Percentiles rank a stretch among this genome's conserved stretches.
Conservation (phyloP, 2,329 filamentous ascomycete genomes). For the Fusarium burgessii region DNA sequence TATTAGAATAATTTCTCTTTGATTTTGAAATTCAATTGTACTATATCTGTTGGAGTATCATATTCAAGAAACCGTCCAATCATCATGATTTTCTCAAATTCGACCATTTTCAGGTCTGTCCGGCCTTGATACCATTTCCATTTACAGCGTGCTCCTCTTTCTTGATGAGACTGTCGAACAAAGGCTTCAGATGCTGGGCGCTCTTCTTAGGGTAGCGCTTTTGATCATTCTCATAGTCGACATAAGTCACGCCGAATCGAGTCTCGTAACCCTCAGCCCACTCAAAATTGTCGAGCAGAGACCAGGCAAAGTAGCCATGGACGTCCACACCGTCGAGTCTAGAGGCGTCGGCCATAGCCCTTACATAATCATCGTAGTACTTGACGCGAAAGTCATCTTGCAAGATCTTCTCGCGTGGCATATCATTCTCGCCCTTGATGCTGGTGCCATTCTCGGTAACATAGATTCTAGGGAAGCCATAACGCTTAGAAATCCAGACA, state of each 20-base stretch:
- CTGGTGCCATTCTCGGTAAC: constrained; percentile 92
- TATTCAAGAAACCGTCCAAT: constrained; percentile 6
- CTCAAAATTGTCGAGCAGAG: constrained; percentile 90
- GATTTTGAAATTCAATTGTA: background rate
- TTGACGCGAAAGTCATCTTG: constrained; percentile 84
- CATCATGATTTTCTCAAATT: constrained; percentile 13
- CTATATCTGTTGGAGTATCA: background rate
- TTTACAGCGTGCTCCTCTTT: constrained; percentile 57
- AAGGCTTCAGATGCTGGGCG: constrained; percentile 74
- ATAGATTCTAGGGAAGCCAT: constrained; percentile 81
- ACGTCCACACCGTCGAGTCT: constrained; percentile 81
- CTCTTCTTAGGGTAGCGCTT: constrained; percentile 88
- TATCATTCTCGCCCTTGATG: constrained; percentile 83
- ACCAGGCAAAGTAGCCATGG: constrained; percentile 86
- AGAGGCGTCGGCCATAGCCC: constrained; percentile 79
- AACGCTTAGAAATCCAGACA: constrained; percentile 81
- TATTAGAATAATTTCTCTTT: background rate
- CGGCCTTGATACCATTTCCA: constrained; percentile 25
- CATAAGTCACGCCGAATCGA: constrained; percentile 84
- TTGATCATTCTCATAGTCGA: constrained; percentile 85
- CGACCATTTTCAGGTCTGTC: constrained; percentile 13
- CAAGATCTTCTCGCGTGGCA: constrained; percentile 76
- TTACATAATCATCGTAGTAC: constrained; percentile 83
- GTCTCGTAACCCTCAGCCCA: constrained; percentile 94
- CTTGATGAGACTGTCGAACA: constrained; percentile 78